Base-by-base conservation (phyloP, 352 stramenopile genomes). In the Phytophthora pisi region DNA sequence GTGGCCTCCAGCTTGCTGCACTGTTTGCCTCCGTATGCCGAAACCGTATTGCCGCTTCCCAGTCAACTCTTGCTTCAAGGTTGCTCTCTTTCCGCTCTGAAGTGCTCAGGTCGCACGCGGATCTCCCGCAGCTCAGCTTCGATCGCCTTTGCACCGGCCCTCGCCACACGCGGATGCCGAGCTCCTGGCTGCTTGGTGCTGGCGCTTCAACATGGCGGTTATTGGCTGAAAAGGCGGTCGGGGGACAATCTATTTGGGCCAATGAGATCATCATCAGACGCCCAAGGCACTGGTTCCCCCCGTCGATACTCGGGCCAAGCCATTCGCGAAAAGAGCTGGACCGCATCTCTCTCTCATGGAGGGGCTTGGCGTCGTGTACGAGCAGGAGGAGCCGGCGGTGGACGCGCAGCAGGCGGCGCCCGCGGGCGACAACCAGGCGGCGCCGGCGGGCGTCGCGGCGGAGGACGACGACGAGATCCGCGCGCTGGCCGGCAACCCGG, bases 381-480 rank as follows among this genome's bases (percentile, higher is more conserved):
- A 92, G 73, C 80, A 89, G 52, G 84, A 92, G 66, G 84, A 91
- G 64, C 72, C 64, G 31, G 60, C 79, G 51, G 65, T 66, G 50
- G 73, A 84, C 47, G 60, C 36, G 18, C 51, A 74, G 26, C 64
- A 70, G 30, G 52, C 57, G 30, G 52, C 57, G 13, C 30, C 52
- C 20, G 38, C 51, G 10, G 28, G 45, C 2, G 62, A 57, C 34
- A 60, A 61, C 38, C 56, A 72, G n/a, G 5, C 46, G 20, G n/a
- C 18, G 43, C 45, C 30, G 7, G 34, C 28, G 6, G 20, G 18
- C 50, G 70, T 59, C 20, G 57, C 65, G 36, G 38, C 59, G 2
- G 81, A 90, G 51, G 84, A 92, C 55, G 82, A 92, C 72, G 82
- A 91, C n/a, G 84, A 91, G 26, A 69, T 90, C 42, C 82, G 79